Conservation (phyloP, 140 eudicot genomes). For the Artemisia princeps region DNA sequence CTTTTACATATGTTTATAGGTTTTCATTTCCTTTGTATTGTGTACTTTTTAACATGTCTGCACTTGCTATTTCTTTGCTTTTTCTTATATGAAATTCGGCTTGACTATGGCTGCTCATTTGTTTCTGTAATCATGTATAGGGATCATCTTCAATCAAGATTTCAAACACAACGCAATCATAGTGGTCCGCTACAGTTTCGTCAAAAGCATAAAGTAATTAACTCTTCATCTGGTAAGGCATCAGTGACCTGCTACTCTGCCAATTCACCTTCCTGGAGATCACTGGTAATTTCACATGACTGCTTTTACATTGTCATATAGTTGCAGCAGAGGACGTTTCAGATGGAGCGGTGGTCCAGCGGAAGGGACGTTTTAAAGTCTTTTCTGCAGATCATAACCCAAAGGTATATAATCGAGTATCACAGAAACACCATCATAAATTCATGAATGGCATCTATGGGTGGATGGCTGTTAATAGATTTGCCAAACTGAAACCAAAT, state of each 20-base stretch:
- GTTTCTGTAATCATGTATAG: conserved; percentile 32
- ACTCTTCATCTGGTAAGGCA: conserved; percentile 44
- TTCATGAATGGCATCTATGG: background rate
- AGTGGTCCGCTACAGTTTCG: conserved; percentile 81
- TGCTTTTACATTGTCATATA: background rate
- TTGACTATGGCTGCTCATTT: conserved; percentile 22
- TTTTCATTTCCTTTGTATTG: too few relatives aligned
- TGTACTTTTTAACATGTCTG: background rate
- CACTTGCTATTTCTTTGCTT: background rate
- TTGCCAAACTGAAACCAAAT: too few relatives aligned
- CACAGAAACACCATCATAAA: background rate
- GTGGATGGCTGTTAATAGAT: background rate
- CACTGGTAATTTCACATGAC: background rate
- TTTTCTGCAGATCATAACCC: conserved; percentile 63
- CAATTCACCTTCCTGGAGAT: conserved; percentile 5
- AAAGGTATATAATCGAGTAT: conserved; percentile 20
- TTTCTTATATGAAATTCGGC: background rate
- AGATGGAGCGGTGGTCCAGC: conserved; percentile 75
- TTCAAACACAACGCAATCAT: conserved; percentile 49
- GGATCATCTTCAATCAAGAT: conserved; percentile 53
- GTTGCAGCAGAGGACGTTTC: conserved; percentile 66
- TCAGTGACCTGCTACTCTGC: conserved; percentile 13
- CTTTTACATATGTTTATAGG: too few relatives aligned
- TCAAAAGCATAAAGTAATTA: conserved; percentile 45
- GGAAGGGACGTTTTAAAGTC: conserved; percentile 94